Evolutionary conservation across 768 basidiomycete species (phyloP), one percentile per base, ranked within the genome.

Genomic region (Filobasidium floriforme): DNA sequence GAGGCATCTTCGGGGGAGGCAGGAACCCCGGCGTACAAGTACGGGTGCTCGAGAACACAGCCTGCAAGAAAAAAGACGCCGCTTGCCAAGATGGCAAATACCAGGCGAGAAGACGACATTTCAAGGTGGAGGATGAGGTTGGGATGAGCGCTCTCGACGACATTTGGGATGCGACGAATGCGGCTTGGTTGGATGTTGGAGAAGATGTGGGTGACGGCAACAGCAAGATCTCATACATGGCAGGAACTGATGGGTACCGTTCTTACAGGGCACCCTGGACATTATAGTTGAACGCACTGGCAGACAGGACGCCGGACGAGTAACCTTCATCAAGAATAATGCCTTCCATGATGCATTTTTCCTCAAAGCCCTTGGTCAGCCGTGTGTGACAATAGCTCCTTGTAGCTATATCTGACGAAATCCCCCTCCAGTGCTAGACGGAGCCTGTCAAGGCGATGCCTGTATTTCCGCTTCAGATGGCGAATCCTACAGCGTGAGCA

Each of bases 271-370:
- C 0, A 85, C 86, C 0, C 80, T 98, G 41, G 96, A 99, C 78
- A 85, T 99, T n/a, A 82, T 96, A 77, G 83, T 98, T 0, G 92
- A 94, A 73, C 81, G 96, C 49, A 85, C 86, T 0, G 92, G 91
- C 1, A 79, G 80, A 4, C 85, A 86, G 61, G 84, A 84, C 1
- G 80, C 79, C 1, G 63, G 76, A 19, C 72, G 68, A 46, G 80
- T 90, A 19, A 73, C 85, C 5, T 94, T 99, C 74, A 81, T 99
- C 59, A 92, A 94, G 79, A 99, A 99, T 74, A 98, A 97, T 77
- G 90, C 93, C 73, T 98, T 94, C 73, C 92, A 92, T 74, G 96
- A 99, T 70, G 94, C 96, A 0, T 99, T 99, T 82, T 99, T 98
- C 84, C 82, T 98, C 61, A 97, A 97, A 75, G 91, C 96, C 1